These are phyloP conservation scores for Aspergillus fumigatus DNA, from an alignment of 2,329 filamentous ascomycete species.

Conservation along the genomic window DNA sequence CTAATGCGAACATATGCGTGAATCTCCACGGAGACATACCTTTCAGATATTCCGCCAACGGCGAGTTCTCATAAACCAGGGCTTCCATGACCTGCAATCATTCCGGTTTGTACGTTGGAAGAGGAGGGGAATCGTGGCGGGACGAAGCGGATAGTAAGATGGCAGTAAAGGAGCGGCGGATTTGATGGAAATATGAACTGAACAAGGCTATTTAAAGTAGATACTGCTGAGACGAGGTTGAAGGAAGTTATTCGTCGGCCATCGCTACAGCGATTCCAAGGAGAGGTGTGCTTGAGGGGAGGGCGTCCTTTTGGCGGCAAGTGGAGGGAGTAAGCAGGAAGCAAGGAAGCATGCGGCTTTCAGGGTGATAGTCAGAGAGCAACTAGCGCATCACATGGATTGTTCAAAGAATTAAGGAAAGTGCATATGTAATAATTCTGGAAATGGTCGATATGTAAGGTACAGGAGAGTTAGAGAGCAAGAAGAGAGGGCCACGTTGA, in stretches of 20 bases:
- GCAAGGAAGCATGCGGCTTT: background rate
- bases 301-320: background rate
- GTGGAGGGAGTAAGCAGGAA: background rate
- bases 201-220: background rate
- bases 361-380: background rate
- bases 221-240: background rate
- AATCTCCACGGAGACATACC: slow-evolving; percentile 50
- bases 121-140: slow-evolving; percentile 3
- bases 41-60: slow-evolving; percentile 83
- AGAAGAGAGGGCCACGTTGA: slow-evolving; percentile 19
- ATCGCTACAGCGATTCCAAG: slow-evolving; percentile 11
- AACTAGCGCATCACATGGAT: background rate
- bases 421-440: background rate
- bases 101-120: slow-evolving; percentile 18
- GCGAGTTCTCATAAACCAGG: slow-evolving; percentile 79
- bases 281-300: slow-evolving; percentile 1
- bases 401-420: background rate
- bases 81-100: slow-evolving; percentile 66
- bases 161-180: background rate
- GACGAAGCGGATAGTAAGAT: slow-evolving; percentile 5
- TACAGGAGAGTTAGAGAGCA: background rate
- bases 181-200: background rate
- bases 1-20: background rate
- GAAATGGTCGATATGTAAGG: background rate
- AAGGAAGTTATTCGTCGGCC: slow-evolving; percentile 9